phyloP scores from a whole-genome alignment of 805 yeast species.

The Candida sonorensis region DNA sequence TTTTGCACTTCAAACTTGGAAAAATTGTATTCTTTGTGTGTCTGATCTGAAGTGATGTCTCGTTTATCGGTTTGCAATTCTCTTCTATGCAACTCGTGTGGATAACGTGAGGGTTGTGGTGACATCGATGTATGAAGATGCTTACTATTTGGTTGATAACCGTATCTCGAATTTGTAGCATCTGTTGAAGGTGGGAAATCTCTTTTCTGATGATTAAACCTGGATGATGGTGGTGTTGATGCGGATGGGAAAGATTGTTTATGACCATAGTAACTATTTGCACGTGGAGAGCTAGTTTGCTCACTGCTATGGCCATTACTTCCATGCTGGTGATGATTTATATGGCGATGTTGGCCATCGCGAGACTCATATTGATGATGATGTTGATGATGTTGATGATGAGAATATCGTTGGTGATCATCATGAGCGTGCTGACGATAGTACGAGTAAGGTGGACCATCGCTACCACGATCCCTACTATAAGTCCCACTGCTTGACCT shows the following conservation, averaged over 20 bases:
- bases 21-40: slow-evolving; percentile 13
- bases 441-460: not conserved
- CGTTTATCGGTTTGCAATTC: not conserved
- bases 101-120: not conserved
- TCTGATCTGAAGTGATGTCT: not conserved
- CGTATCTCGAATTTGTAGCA: no score
- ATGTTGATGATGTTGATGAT: no score
- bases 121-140: not conserved
- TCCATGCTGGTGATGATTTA: no score
- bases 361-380: no score
- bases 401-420: no score
- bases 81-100: not conserved
- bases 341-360: no score
- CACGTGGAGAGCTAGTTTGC: no score
- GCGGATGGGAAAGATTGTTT: not conserved
- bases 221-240: no score
- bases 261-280: not conserved
- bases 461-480: not conserved
- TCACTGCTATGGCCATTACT: no score
- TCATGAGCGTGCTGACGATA: not conserved
- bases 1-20: slow-evolving; percentile 13
- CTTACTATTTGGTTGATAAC: no score
- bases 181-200: no score
- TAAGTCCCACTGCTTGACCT: slow-evolving; percentile 3
- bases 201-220: not conserved